A percentile compares a stretch with the other conserved stretches of the same genome.
These are phyloP conservation scores for Gleditsia sinensis DNA, from an alignment of 306 rosid species.

Conservation along the genomic window DNA sequence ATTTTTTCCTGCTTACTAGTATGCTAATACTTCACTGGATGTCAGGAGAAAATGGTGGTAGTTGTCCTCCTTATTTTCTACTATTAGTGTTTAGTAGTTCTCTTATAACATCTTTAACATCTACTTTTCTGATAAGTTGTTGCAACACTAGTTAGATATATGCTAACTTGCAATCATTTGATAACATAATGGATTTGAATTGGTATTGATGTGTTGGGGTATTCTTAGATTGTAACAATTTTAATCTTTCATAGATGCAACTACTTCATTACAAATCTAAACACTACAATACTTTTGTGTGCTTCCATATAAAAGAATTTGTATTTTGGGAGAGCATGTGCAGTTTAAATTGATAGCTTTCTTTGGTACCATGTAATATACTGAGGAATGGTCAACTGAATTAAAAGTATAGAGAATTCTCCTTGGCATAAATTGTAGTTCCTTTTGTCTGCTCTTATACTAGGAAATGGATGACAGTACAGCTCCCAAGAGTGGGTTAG, in stretches of 20 bases:
- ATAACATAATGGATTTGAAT: background rate
- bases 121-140: background rate
- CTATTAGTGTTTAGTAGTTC: background rate
- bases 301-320: background rate
- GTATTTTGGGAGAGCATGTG: conserved; percentile 2
- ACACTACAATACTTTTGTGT: background rate
- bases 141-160: background rate
- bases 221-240: background rate
- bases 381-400: background rate
- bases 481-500: background rate
- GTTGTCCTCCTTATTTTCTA: conserved; percentile 9
- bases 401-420: background rate
- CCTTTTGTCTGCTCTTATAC: conserved; percentile 19
- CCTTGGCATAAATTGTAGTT: background rate
- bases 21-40: conserved; percentile 14
- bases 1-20: conserved; percentile 22
- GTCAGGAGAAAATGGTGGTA: conserved; percentile 20
- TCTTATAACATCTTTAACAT: background rate
- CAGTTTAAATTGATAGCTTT: background rate
- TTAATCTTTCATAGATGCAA: background rate
- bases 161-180: background rate
- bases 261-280: background rate
- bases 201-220: background rate
- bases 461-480: background rate
- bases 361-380: background rate